Base-by-base conservation (phyloP, 129 eudicot species). In the Chrysanthemum lavandulifolium region DNA sequence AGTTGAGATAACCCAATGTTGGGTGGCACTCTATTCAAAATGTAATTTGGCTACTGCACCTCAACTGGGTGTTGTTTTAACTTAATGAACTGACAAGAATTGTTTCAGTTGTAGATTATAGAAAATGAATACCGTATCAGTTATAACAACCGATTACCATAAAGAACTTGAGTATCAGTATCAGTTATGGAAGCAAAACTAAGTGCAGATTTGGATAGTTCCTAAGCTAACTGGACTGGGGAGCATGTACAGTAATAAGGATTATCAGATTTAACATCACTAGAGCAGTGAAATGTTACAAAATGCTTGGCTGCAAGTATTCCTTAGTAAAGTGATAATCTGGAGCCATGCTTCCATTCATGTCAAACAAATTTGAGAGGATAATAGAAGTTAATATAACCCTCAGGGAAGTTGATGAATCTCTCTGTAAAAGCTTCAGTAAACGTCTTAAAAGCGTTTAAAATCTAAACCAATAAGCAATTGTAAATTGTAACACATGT, bases 371-470 rank as follows among this genome's bases (percentile, higher is more conserved):
- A 33, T 33, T 33, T 33, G 45, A 40, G 45, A 1, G 9, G 45
- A 40, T 40, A 40, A 40, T 40, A 40, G 45, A 71, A 36, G 53
- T 68, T n/a, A 15, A 70, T 55, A 55, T 31, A 16, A 55, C 13
- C 52, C 55, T 43, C 23, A 36, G 68, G n/a, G 60, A 60, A 13
- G 25, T 14, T 43, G 19, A 25, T 14, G 16, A 13, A 43, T 43
- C 57, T 71, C 14, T 69, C 11, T 54, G 50, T 53, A 70, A 6
- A 12, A 50, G 72, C 59, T 19, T 68, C 71, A 67, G 57, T 45
- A 67, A n/a, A 54, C 33, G 33, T 71, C 56, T 19, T 36, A 58
- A 13, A 21, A 58, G 13, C 33, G 43, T 9, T 18, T 40, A 43
- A 8, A 21, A 71, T 43, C 27, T 21, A 58, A 45, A 59, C 13